Evolutionary conservation across 495 filamentous ascomycete species (phyloP).

Genomic region (Chaetomium cochliodes): DNA sequence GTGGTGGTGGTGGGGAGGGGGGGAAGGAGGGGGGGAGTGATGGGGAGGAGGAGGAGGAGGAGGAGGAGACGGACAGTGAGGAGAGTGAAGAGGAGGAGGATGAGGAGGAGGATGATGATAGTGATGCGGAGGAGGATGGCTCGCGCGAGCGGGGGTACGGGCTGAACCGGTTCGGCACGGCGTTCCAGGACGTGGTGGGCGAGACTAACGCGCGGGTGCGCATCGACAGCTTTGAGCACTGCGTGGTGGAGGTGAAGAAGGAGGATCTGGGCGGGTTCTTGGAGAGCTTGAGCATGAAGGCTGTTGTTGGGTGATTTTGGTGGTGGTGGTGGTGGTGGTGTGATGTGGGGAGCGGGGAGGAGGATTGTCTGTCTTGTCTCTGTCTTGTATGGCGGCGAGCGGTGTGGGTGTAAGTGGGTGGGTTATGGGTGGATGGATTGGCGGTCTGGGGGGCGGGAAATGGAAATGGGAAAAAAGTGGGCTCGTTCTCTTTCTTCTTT

Average conservation of each 20-base stretch:
- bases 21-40: constrained; percentile 9
- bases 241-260: constrained; percentile 93
- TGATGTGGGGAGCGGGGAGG: background rate
- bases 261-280: constrained; percentile 91
- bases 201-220: constrained; percentile 87
- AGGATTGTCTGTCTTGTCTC: no score
- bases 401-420: background rate
- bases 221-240: constrained; percentile 96
- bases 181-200: constrained; percentile 91
- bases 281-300: constrained; percentile 86
- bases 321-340: no score
- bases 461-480: background rate
- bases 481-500: background rate
- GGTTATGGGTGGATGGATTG: background rate
- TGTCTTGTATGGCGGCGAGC: background rate
- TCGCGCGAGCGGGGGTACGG: constrained; percentile 61
- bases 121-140: constrained; percentile 60
- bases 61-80: constrained; percentile 28
- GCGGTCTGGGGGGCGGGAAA: background rate
- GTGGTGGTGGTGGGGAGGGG: constrained; percentile 56
- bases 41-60: constrained; percentile 25
- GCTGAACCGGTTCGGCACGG: constrained; percentile 85
- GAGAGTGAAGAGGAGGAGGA: constrained; percentile 49
- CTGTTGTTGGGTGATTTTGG: constrained; percentile 82
- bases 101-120: constrained; percentile 60